Evolutionary conservation across 805 yeast species (phyloP).

Genomic region (Metschnikowia dekortorum): DNA sequence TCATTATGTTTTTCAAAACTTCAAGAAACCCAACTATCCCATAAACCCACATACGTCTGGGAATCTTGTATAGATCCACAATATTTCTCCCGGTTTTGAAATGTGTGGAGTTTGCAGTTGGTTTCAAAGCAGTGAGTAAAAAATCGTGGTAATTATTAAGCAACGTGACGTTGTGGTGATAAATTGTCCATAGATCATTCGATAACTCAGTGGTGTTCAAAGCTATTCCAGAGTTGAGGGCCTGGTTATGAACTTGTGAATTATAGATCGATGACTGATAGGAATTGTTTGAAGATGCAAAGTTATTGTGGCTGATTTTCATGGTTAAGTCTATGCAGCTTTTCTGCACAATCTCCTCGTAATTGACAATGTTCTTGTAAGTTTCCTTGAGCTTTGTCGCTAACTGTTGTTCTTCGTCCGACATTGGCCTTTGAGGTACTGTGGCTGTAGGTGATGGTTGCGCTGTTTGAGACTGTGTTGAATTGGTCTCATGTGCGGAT

Average conservation of each 20-base stretch:
- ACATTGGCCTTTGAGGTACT: conserved; percentile 28
- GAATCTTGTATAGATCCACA: conserved; percentile 72
- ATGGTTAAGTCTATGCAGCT: conserved; percentile 58
- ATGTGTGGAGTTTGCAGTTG: conserved; percentile 44
- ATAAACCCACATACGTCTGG: conserved; percentile 79
- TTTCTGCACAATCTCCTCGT: conserved; percentile 66
- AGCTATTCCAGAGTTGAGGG: conserved; percentile 15
- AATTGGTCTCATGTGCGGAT: conserved; percentile 7
- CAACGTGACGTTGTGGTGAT: conserved; percentile 60
- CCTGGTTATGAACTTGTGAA: conserved; percentile 12
- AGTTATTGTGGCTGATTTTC: conserved; percentile 39
- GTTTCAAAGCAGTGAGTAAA: conserved; percentile 63
- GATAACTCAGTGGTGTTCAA: conserved; percentile 45
- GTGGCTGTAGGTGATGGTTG: conserved; percentile 7
- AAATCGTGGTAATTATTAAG: conserved; percentile 72
- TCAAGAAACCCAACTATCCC: conserved; percentile 80
- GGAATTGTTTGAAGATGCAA: conserved; percentile 32
- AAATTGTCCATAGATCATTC: conserved; percentile 66
- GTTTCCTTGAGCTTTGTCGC: conserved; percentile 72
- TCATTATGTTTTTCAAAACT: conserved; percentile 68
- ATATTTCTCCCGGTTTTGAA: conserved; percentile 74
- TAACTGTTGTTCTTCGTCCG: conserved; percentile 60
- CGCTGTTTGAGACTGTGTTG: conserved; percentile 7
- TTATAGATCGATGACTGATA: conserved; percentile 12
- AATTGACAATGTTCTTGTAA: conserved; percentile 61